phyloP scores from a whole-genome alignment of 116 monocot genomes.

The Posidonia oceanica region DNA sequence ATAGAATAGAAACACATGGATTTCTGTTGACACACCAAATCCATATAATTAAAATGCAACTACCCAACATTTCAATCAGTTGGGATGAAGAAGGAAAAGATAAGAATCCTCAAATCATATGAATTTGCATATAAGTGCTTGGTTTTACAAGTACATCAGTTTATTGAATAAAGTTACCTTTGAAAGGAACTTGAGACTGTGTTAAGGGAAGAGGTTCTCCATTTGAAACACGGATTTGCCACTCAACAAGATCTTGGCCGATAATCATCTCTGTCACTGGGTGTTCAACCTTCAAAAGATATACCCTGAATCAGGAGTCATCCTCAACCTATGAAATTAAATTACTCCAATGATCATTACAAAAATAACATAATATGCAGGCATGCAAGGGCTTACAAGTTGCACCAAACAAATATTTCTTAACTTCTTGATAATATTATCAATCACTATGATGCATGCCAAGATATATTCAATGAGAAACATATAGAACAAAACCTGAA shows the following conservation, averaged over 20 bases:
- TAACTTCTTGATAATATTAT: neutral
- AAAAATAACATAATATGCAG: too few species aligned
- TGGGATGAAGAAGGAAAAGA: too few species aligned
- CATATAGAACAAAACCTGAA: conserved; percentile 49
- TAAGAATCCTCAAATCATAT: neutral
- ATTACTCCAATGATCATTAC: neutral
- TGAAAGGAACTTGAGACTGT: conserved; percentile 79
- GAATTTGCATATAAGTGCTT: neutral
- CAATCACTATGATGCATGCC: neutral
- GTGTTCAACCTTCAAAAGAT: conserved; percentile 79
- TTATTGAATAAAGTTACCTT: conserved; percentile 35
- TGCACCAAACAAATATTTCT: neutral
- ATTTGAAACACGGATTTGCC: conserved; percentile 99
- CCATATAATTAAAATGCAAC: too few species aligned
- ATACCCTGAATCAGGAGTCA: neutral
- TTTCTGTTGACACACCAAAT: too few species aligned
- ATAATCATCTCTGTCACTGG: conserved; percentile 98
- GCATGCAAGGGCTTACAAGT: too few species aligned
- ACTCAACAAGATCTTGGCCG: conserved; percentile 98
- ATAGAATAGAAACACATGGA: too few species aligned
- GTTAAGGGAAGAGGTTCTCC: conserved; percentile 85
- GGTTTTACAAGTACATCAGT: too few species aligned
- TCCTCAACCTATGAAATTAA: too few species aligned
- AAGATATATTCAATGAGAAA: neutral
- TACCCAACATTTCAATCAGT: too few species aligned